Evolutionary conservation across 805 yeast genomes (phyloP).

Genomic region (Starmerella vitae): DNA sequence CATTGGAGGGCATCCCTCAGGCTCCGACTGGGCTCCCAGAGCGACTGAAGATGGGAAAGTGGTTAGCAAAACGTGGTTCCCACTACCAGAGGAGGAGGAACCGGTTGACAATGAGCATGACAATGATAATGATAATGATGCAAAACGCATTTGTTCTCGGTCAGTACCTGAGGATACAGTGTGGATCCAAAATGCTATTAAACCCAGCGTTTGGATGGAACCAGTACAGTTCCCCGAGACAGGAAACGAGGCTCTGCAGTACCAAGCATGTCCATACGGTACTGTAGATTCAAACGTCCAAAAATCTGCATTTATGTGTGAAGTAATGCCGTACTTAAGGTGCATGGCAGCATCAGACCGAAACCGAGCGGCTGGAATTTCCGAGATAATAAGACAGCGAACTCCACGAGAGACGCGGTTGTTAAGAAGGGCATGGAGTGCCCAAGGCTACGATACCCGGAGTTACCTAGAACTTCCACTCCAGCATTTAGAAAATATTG

Average conservation of each 20-base stretch:
- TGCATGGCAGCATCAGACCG: conserved; percentile 24
- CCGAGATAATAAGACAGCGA: conserved; percentile 2
- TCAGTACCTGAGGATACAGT: conserved; percentile 12
- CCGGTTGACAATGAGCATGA: background rate
- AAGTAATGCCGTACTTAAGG: conserved; percentile 24
- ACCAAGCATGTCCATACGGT: background rate
- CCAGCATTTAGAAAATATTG: background rate
- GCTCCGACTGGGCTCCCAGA: conserved; percentile 25
- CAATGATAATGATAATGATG: background rate
- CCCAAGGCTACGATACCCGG: conserved; percentile 14
- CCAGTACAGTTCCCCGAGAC: conserved; percentile 1
- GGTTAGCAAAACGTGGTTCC: conserved; percentile 20
- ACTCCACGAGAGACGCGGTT: conserved; percentile 8
- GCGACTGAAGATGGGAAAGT: conserved; percentile 17
- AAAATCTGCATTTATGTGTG: conserved; percentile 10
- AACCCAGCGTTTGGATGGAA: conserved; percentile 5
- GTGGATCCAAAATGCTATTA: conserved; percentile 1
- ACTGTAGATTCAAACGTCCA: background rate
- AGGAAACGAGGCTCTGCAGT: background rate
- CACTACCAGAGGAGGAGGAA: background rate
- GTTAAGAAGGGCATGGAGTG: conserved; percentile 7
- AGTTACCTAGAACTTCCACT: conserved; percentile 8
- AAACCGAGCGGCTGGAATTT: conserved; percentile 4
- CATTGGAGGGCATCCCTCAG: conserved; percentile 24
- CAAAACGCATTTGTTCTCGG: background rate